Percentiles rank a stretch among this genome's conserved stretches.
Conservation (phyloP, 805 yeast species). For the Starmerella roubikii region DNA sequence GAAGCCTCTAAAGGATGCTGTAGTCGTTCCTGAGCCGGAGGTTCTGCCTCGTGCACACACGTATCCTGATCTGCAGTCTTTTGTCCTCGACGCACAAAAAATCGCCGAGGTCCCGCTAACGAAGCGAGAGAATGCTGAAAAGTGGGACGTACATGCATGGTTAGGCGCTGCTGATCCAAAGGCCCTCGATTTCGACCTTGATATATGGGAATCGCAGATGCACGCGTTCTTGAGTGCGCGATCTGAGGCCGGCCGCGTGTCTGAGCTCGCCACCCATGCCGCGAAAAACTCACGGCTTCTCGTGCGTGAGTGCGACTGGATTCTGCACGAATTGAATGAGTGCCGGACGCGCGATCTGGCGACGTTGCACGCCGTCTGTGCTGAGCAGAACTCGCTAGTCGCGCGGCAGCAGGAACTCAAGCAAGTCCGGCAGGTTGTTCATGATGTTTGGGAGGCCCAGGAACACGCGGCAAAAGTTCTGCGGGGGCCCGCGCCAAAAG, state of each 20-base stretch:
- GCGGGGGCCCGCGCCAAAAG: slow-evolving; percentile 54
- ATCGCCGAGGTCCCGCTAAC: slow-evolving; percentile 3
- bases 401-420: slow-evolving; percentile 31
- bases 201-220: slow-evolving; percentile 6
- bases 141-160: slow-evolving; percentile 12
- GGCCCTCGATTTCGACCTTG: slow-evolving; percentile 6
- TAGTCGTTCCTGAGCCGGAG: slow-evolving; percentile 15
- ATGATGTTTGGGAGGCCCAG: slow-evolving; percentile 47
- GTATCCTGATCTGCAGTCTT: background rate
- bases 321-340: slow-evolving; percentile 40
- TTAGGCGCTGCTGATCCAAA: slow-evolving; percentile 11
- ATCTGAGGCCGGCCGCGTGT: slow-evolving; percentile 3
- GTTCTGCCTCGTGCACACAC: slow-evolving; percentile 6
- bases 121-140: background rate
- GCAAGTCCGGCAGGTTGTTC: slow-evolving; percentile 37
- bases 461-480: slow-evolving; percentile 56
- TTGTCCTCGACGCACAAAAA: background rate
- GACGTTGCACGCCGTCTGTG: slow-evolving; percentile 34
- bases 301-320: slow-evolving; percentile 33
- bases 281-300: slow-evolving; percentile 35
- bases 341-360: slow-evolving; percentile 50
- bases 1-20: background rate
- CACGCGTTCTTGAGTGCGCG: background rate
- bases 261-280: slow-evolving; percentile 24
- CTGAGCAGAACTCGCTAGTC: slow-evolving; percentile 38